Percentiles rank a stretch among this genome's conserved stretches.
Conservation (phyloP, 1,139 yeast genomes). For the Kodamaea arcana region DNA sequence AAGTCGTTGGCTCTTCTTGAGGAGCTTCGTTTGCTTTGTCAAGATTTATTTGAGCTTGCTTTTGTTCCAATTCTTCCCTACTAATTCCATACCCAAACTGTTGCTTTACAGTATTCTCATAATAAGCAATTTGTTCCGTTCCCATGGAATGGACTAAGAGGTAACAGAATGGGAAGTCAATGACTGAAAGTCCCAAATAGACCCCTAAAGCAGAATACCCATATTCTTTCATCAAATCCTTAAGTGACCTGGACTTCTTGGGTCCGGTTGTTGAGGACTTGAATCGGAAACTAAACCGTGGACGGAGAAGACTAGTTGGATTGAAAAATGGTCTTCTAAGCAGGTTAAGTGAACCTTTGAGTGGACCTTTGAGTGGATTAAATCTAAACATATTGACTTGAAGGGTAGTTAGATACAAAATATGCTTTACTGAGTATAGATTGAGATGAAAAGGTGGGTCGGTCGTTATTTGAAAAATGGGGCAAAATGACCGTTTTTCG, state of each 20-base stretch:
- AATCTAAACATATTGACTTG: conserved; percentile 8
- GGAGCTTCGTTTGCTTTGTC: conserved; percentile 18
- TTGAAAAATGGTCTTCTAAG: conserved; percentile 1
- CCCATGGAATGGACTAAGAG: conserved; percentile 82
- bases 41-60: conserved; percentile 16
- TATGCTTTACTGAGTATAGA: neutral
- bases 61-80: conserved; percentile 40
- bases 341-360: neutral
- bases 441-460: neutral
- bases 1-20: conserved; percentile 12
- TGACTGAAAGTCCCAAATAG: conserved; percentile 60
- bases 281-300: conserved; percentile 12
- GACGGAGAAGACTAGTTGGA: conserved; percentile 1
- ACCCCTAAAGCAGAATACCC: conserved; percentile 92
- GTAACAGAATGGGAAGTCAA: conserved; percentile 84
- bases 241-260: conserved; percentile 49
- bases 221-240: conserved; percentile 73
- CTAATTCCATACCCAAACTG: conserved; percentile 52
- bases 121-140: conserved; percentile 66
- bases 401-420: no score
- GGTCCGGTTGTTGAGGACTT: conserved; percentile 13
- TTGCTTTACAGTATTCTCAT: conserved; percentile 59
- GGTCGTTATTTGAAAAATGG: neutral
- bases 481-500: conserved; percentile 1
- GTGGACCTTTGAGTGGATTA: conserved; percentile 7